Evolutionary conservation across 176 grass and related monocot species (phyloP).

Genomic region (Carex cristatella): DNA sequence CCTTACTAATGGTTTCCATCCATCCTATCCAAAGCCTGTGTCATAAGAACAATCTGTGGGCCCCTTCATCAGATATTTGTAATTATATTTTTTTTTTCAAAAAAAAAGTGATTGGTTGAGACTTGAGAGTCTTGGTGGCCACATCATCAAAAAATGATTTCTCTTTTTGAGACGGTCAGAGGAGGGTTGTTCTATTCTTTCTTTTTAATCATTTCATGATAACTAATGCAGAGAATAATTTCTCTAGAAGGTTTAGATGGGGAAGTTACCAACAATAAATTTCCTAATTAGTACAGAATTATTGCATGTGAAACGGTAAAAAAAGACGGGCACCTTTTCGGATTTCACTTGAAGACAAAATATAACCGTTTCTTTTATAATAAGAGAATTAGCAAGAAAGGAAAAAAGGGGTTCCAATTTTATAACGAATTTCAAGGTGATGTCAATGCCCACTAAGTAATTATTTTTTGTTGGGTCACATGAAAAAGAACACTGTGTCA

Average conservation of each 20-base stretch:
- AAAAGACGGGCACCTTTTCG: background rate
- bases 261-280: background rate
- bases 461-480: background rate
- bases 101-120: no score
- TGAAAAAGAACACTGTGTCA: background rate
- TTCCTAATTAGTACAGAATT: background rate
- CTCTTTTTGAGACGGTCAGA: no score
- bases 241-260: no score
- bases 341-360: conserved; percentile 9
- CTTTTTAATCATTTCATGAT: background rate
- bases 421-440: background rate
- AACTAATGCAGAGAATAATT: background rate
- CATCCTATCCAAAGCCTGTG: no score
- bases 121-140: no score
- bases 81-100: no score
- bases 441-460: background rate
- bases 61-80: no score
- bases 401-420: background rate
- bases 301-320: background rate
- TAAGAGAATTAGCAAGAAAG: background rate
- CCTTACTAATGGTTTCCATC: no score
- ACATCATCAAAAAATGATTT: no score
- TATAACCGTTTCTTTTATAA: background rate
- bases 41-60: no score
- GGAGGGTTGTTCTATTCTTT: background rate